A percentile compares a stretch with the other conserved stretches of the same genome.
Conservation (phyloP, 495 filamentous ascomycete species). For the Saxophila tyrrhenica region DNA sequence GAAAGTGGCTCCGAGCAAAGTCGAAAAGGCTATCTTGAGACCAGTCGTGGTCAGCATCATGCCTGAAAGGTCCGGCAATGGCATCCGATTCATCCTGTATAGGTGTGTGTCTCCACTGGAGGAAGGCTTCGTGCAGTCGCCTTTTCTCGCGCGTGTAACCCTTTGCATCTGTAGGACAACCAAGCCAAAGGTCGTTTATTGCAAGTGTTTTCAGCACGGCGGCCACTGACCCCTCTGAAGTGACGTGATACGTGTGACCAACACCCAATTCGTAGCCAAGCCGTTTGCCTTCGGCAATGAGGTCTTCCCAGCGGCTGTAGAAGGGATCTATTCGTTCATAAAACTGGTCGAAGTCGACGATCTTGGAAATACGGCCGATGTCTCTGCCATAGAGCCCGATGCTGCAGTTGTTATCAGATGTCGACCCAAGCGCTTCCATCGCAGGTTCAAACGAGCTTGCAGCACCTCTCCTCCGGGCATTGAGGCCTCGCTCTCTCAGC, state of each 20-base stretch:
- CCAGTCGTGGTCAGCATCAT: neutral
- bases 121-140: neutral
- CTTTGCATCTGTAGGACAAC: neutral
- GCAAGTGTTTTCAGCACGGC: neutral
- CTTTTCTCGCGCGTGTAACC: neutral
- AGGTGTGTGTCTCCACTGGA: neutral
- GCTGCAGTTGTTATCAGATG: no score
- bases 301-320: no score
- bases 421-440: no score
- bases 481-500: no score
- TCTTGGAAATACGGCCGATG: no score
- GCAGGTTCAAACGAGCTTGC: no score
- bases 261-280: neutral
- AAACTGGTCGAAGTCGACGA: no score
- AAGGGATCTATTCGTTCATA: no score
- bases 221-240: neutral
- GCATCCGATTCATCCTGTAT: neutral
- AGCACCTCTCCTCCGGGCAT: no score
- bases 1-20: neutral
- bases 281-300: neutral
- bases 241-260: neutral
- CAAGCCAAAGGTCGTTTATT: neutral
- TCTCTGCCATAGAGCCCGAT: no score
- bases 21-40: neutral
- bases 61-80: neutral